phyloP scores from a whole-genome alignment of 2,329 filamentous ascomycete species.

The Aspergillus tanneri region DNA sequence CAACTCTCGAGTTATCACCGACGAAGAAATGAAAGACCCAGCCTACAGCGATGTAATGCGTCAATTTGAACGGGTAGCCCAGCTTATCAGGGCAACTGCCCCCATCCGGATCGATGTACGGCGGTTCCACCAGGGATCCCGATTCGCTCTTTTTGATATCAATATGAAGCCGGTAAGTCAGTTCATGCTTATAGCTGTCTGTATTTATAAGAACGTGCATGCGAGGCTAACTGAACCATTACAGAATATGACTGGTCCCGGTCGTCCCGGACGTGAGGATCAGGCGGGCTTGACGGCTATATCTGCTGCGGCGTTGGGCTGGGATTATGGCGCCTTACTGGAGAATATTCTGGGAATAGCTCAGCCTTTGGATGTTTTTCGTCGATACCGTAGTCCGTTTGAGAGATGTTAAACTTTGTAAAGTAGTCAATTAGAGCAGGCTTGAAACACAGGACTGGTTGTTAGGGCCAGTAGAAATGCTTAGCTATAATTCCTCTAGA shows the following conservation, averaged over 20 bases:
- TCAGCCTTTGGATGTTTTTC: conserved; percentile 9
- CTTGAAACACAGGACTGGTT: neutral
- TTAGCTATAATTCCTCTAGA: too few relatives aligned
- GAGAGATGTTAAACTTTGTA: too few relatives aligned
- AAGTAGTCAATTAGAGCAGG: neutral
- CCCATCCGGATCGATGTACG: conserved; percentile 51
- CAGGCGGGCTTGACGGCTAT: conserved; percentile 50
- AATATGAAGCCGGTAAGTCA: conserved; percentile 53
- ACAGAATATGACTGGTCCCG: conserved; percentile 51
- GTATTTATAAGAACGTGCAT: neutral
- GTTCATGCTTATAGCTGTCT: neutral
- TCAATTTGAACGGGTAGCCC: conserved; percentile 45
- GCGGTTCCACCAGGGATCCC: conserved; percentile 34
- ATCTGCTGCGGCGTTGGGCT: conserved; percentile 45
- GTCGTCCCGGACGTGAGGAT: conserved; percentile 48
- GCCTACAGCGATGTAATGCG: conserved; percentile 33
- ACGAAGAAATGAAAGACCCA: conserved; percentile 33
- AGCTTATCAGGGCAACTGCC: conserved; percentile 43
- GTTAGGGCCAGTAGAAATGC: neutral
- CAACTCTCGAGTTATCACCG: conserved; percentile 47
- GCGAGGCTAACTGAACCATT: neutral
- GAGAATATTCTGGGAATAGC: conserved; percentile 34
- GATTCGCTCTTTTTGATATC: conserved; percentile 52
- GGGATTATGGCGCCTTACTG: conserved; percentile 44
- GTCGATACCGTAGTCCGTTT: conserved; percentile 15